Evolutionary conservation across 495 filamentous ascomycete species (phyloP), one percentile per base, ranked within the genome.

Genomic region (Trichocladium antarcticum): DNA sequence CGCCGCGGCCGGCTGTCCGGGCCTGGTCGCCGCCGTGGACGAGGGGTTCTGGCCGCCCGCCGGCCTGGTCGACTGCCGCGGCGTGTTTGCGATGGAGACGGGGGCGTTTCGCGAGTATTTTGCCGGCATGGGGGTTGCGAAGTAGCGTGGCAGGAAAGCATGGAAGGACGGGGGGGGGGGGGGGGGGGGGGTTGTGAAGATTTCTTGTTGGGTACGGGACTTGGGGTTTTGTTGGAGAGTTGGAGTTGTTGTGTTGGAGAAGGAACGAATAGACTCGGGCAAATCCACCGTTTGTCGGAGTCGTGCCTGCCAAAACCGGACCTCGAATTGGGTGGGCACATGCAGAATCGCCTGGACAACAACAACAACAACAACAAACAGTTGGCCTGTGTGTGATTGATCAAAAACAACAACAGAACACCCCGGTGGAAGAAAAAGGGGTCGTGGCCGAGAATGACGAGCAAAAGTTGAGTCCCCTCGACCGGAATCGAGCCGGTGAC

Each of bases 21-120:
- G 61, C 10, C 34, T 68, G 21, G 45, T 68, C 6, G 50, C 54
- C 10, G 50, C 49, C 15, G 59, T 68, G 15, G 60, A 66, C 47
- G 57, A 53, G n/a, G 53, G 60, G 51, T 63, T 60, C 51, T 68
- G 65, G 65, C 53, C 51, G 8, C 60, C 63, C 0, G 57, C 53
- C 0, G 58, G 56, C 4, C 48, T 66, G 20, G 47, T 65, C 2
- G 61, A 68, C 12, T 38, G 51, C 1, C 51, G 49, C 22, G 63
- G 65, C 10, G 63, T 66, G 15, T 56, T 65, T 39, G 61, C 57
- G 7, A 50, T 66, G 1, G 63, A 66, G 54, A 57, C 53, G 14
- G 48, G 45, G 9, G 51, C 49, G 12, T 68, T 68, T 27, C 61
- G 61, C 62, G 61, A 65, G 47, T 61, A 62, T 40, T 68, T 67